Conservation (phyloP, 2,329 filamentous ascomycete genomes). For the Sclerotinia sclerotiorum region DNA sequence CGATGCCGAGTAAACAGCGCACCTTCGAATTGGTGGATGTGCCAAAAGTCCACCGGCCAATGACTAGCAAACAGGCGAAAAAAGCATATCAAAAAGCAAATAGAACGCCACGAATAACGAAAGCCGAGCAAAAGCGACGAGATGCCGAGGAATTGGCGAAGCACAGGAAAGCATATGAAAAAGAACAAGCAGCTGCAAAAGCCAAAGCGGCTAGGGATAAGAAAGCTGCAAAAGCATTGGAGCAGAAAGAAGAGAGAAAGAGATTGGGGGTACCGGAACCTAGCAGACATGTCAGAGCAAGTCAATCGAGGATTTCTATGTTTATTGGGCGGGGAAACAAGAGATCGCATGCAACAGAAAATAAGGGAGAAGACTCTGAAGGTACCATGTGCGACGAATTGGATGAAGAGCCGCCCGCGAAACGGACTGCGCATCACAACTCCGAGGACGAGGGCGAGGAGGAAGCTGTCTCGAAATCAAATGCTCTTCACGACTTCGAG, state of each 20-base stretch:
- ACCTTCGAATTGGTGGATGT: slow-evolving; percentile 45
- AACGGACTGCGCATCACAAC: not conserved
- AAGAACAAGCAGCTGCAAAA: slow-evolving; percentile 53
- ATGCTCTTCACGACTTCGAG: not conserved
- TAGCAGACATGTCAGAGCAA: slow-evolving; percentile 50
- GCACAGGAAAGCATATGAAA: slow-evolving; percentile 52
- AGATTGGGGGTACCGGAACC: slow-evolving; percentile 54
- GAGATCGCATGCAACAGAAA: slow-evolving; percentile 32
- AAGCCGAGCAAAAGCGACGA: slow-evolving; percentile 41
- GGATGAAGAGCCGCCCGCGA: not conserved
- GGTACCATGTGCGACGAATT: slow-evolving; percentile 12
- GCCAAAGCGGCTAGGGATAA: slow-evolving; percentile 54
- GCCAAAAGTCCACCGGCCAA: slow-evolving; percentile 42
- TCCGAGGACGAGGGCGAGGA: not conserved
- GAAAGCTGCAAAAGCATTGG: slow-evolving; percentile 55
- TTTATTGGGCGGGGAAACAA: slow-evolving; percentile 46
- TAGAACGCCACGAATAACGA: slow-evolving; percentile 45
- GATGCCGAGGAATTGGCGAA: slow-evolving; percentile 45
- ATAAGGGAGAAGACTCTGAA: slow-evolving; percentile 30
- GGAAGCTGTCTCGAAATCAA: not conserved
- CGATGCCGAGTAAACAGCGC: slow-evolving; percentile 9
- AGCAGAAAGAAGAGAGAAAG: slow-evolving; percentile 51
- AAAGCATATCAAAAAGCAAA: slow-evolving; percentile 48
- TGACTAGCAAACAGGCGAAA: slow-evolving; percentile 52
- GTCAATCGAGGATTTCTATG: slow-evolving; percentile 56